phyloP scores from a whole-genome alignment of 148 eudicot genomes.

The Limonium bicolor region DNA sequence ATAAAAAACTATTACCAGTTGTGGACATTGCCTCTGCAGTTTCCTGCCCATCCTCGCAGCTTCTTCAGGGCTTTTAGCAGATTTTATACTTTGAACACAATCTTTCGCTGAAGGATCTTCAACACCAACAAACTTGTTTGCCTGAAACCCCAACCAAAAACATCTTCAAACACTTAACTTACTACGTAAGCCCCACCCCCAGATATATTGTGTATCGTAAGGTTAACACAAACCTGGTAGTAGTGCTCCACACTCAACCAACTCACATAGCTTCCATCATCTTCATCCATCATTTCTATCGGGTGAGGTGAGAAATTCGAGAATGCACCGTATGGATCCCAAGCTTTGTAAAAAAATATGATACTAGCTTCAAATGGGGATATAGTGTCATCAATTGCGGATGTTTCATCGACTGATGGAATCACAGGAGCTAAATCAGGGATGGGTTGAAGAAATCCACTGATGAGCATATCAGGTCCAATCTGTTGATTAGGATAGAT shows the following conservation, averaged over 20 bases:
- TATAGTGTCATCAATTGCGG: constrained; percentile 70
- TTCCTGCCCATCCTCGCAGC: constrained; percentile 88
- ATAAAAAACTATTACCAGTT: too few relatives aligned
- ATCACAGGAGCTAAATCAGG: constrained; percentile 72
- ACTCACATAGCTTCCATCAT: constrained; percentile 31
- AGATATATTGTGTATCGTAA: neutral
- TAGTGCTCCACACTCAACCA: constrained; percentile 97
- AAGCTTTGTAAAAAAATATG: constrained; percentile 76
- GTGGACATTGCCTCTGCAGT: constrained; percentile 62
- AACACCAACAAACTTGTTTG: constrained; percentile 71
- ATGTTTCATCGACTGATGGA: constrained; percentile 75
- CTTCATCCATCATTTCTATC: constrained; percentile 56
- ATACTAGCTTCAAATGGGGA: constrained; percentile 63
- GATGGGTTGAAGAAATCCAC: constrained; percentile 93
- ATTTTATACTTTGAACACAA: constrained; percentile 45
- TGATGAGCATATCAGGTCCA: constrained; percentile 92
- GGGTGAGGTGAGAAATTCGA: constrained; percentile 94
- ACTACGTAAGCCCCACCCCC: too few relatives aligned
- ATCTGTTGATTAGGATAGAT: too few relatives aligned
- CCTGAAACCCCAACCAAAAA: constrained; percentile 23
- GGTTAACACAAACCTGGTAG: constrained; percentile 53
- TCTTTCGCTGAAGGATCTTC: constrained; percentile 51
- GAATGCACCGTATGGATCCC: constrained; percentile 96
- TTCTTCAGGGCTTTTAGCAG: constrained; percentile 92
- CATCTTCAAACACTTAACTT: neutral